Evolutionary conservation across 2,329 filamentous ascomycete genomes (phyloP).

Genomic region (Alternaria gaisen): DNA sequence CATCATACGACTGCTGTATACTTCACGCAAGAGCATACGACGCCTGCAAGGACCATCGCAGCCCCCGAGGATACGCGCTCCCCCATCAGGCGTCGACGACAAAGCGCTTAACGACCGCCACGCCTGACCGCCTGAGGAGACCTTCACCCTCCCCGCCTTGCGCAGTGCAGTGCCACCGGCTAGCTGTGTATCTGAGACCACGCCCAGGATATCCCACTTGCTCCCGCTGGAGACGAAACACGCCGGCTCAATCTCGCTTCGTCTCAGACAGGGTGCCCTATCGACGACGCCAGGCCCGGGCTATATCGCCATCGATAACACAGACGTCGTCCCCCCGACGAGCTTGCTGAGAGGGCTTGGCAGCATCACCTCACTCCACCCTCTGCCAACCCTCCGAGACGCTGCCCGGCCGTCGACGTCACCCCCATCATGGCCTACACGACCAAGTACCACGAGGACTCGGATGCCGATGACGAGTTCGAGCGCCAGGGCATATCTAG

Average conservation of each 20-base stretch:
- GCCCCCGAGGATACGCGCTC: slow-evolving; percentile 15
- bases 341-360: slow-evolving; percentile 35
- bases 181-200: slow-evolving; percentile 36
- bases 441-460: slow-evolving; percentile 74
- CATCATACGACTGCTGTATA: background rate
- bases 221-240: slow-evolving; percentile 38
- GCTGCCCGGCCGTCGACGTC: slow-evolving; percentile 11
- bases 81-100: slow-evolving; percentile 19
- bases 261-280: slow-evolving; percentile 44
- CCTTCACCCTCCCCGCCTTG: slow-evolving; percentile 15
- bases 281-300: slow-evolving; percentile 23
- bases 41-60: slow-evolving; percentile 11
- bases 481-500: slow-evolving; percentile 73
- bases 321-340: slow-evolving; percentile 28
- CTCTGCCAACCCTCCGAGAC: slow-evolving; percentile 17
- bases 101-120: slow-evolving; percentile 22
- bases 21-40: background rate
- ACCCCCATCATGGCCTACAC: slow-evolving; percentile 50
- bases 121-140: slow-evolving; percentile 12
- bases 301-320: slow-evolving; percentile 25
- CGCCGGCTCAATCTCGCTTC: slow-evolving; percentile 51
- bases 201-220: slow-evolving; percentile 18
- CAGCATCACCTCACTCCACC: slow-evolving; percentile 27
- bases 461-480: slow-evolving; percentile 79
- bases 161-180: slow-evolving; percentile 10